These are phyloP conservation scores for Leptosphaerulina australis DNA, from an alignment of 2,329 filamentous ascomycete genomes.

Conservation along the genomic window DNA sequence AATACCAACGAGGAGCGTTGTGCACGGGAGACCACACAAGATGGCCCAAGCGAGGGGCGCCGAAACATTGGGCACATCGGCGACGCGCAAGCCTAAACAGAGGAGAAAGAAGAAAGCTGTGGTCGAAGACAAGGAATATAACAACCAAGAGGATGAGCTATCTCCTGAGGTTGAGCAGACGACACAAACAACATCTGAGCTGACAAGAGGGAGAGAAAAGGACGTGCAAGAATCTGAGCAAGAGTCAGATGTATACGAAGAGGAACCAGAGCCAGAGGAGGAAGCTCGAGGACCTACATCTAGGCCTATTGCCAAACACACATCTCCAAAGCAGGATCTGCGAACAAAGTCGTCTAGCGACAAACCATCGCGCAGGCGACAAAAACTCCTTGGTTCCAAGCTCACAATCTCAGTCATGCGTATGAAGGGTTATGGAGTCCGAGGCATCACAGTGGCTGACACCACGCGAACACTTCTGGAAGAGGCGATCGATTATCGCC, in stretches of 20 bases:
- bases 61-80: constrained; percentile 21
- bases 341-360: constrained; percentile 22
- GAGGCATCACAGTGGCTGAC: constrained; percentile 57
- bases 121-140: constrained; percentile 10
- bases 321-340: constrained; percentile 21
- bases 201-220: neutral
- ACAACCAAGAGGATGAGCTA: constrained; percentile 25
- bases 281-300: constrained; percentile 16
- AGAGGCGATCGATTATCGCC: constrained; percentile 56
- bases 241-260: constrained; percentile 14
- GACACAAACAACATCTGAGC: constrained; percentile 6
- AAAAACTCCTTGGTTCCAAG: constrained; percentile 38
- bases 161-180: constrained; percentile 25
- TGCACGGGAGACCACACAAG: constrained; percentile 25
- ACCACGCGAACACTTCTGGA: constrained; percentile 59
- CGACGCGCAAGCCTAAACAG: constrained; percentile 13
- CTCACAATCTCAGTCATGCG: constrained; percentile 45
- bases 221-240: neutral
- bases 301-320: constrained; percentile 17
- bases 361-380: constrained; percentile 38
- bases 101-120: constrained; percentile 8
- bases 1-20: neutral
- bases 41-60: constrained; percentile 4
- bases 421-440: constrained; percentile 46
- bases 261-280: constrained; percentile 27